These are phyloP conservation scores for Trametopsis cervina DNA, from an alignment of 768 basidiomycete genomes.

Conservation along the genomic window DNA sequence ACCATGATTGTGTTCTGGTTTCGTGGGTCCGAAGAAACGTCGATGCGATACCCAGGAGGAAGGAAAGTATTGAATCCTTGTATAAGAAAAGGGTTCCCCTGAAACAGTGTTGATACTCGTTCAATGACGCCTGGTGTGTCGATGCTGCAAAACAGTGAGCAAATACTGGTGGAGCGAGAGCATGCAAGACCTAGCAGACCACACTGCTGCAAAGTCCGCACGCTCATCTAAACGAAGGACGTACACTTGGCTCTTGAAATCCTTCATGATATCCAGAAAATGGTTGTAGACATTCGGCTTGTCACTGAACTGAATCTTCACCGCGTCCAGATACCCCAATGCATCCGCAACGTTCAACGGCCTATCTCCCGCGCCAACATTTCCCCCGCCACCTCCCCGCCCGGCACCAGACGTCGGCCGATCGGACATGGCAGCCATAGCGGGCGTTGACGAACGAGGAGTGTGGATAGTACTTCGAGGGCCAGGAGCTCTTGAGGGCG, in stretches of 20 bases:
- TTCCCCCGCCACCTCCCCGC: constrained; percentile 8
- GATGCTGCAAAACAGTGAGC: constrained; percentile 50
- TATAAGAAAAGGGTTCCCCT: constrained; percentile 84
- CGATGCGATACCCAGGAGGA: constrained; percentile 90
- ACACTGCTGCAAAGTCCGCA: not conserved
- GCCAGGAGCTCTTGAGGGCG: constrained; percentile 6
- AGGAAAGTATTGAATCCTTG: constrained; percentile 98
- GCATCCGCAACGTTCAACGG: constrained; percentile 92
- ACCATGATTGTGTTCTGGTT: constrained; percentile 74
- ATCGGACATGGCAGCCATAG: constrained; percentile 4
- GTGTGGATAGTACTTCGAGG: constrained; percentile 3
- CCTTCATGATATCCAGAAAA: constrained; percentile 97
- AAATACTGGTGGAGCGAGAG: not conserved
- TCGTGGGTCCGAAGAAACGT: constrained; percentile 64
- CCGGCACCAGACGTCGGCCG: constrained; percentile 5
- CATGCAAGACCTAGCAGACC: not conserved
- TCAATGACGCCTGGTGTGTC: constrained; percentile 97
- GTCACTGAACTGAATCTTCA: constrained; percentile 86
- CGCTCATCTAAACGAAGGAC: constrained; percentile 25
- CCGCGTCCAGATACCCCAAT: constrained; percentile 88
- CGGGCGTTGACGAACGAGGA: constrained; percentile 7
- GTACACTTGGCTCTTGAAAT: constrained; percentile 94
- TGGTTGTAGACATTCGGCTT: constrained; percentile 92
- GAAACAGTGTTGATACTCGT: constrained; percentile 88
- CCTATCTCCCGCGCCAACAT: constrained; percentile 23